phyloP scores from a whole-genome alignment of 2,329 filamentous ascomycete genomes.

The Colletotrichum spaethianum region DNA sequence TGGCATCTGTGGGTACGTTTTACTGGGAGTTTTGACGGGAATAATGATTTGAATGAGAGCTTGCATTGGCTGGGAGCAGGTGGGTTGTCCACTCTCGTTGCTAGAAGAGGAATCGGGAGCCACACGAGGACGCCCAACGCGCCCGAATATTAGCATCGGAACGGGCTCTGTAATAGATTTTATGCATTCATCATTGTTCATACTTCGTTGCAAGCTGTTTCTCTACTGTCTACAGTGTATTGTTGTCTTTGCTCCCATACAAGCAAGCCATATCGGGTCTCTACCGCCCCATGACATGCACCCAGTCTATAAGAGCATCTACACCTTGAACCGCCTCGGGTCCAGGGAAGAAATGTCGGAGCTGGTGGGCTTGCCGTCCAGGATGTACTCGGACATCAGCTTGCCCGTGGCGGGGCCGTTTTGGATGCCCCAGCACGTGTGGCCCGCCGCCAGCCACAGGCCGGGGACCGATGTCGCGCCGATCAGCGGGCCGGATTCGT shows the following conservation, averaged over 20 bases:
- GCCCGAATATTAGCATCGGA: constrained; percentile 16
- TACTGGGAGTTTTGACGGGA: background rate
- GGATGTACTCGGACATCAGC: constrained; percentile 83
- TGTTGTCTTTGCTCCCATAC: background rate
- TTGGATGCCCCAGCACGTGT: constrained; percentile 99
- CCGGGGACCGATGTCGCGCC: constrained; percentile 82
- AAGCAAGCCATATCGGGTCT: background rate
- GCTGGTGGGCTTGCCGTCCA: constrained; percentile 79
- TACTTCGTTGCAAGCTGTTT: background rate
- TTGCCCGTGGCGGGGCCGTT: constrained; percentile 92
- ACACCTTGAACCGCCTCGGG: constrained; percentile 74
- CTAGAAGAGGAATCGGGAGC: background rate
- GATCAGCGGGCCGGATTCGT: constrained; percentile 80
- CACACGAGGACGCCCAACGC: background rate
- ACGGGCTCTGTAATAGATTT: background rate
- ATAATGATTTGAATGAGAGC: constrained; percentile 5
- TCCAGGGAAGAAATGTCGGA: constrained; percentile 77
- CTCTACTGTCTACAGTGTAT: background rate
- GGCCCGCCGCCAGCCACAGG: constrained; percentile 86
- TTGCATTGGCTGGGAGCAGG: constrained; percentile 2
- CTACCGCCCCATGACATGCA: background rate
- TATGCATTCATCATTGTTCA: constrained; percentile 6
- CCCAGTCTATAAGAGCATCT: background rate
- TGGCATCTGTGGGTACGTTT: background rate
- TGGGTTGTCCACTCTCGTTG: background rate